Evolutionary conservation across 805 yeast species (phyloP), one percentile per base, ranked within the genome.

Genomic region (Metschnikowia cubensis): DNA sequence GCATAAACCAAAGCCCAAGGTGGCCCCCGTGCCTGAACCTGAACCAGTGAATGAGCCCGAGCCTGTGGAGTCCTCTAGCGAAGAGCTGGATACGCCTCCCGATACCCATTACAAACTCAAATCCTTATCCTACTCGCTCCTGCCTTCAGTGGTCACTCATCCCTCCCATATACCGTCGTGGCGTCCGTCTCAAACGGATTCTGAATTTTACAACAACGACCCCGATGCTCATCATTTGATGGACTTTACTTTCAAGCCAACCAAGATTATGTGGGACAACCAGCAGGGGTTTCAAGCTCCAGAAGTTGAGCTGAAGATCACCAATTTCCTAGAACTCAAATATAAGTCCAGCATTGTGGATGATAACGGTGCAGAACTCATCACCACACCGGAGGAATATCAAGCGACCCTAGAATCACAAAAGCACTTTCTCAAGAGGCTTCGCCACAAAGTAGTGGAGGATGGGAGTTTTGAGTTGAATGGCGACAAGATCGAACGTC

Each of bases 391-490:
- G 0, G 84, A 81, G 43, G 95, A 89, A 56, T 88, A 79, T 53
- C 76, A 81, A 1, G 66, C 66, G n/a, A 76, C 80, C 18, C 69
- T 89, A 39, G 59, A 65, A 0, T 80, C 78, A 25, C 94, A 89
- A 56, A 22, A 62, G 60, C 14, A 71, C 64, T 50, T 79, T 80
- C 48, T 76, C 70, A 53, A 69, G 66, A 36, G 87, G 81, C 35
- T 73, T 55, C 62, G 70, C 33, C 69, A 73, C 18, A 70, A 76
- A 50, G 68, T 69, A 6, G 54, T 49, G 45, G 54, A 61, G 4
- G 76, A 72, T 34, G 64, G 66, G 20, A 60, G 74, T 50, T 70
- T 60, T 58, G 78, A 63, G 62, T 67, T 66, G 55, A 73, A 60
- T 63, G 81, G 59, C 54, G 81, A 64, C 64, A 87, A 57, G 71